Evolutionary conservation across 1,284 basidiomycete species (phyloP).

Genomic region (Macrocybe sp.): DNA sequence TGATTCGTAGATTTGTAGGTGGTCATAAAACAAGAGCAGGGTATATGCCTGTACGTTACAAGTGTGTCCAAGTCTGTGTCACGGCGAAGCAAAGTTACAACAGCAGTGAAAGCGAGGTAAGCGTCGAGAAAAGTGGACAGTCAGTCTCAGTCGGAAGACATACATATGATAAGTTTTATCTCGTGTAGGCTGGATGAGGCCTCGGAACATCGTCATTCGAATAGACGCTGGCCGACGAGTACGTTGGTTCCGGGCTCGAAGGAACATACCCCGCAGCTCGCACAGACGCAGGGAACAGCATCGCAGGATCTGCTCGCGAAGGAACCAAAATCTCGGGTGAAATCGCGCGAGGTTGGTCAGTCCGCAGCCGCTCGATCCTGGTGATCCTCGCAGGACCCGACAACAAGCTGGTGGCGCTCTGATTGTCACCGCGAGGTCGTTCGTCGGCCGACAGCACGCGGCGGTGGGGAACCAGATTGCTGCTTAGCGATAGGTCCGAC

Average conservation of each 20-base stretch:
- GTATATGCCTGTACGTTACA: too few species aligned
- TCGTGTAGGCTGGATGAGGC: neutral
- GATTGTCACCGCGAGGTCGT: neutral
- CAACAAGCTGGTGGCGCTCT: too few species aligned
- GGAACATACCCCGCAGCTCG: slow-evolving; percentile 26
- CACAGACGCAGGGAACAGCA: slow-evolving; percentile 35
- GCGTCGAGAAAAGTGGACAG: too few species aligned
- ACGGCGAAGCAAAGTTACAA: too few species aligned
- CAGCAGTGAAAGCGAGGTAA: too few species aligned
- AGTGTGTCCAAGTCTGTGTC: too few species aligned
- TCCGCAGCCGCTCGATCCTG: too few species aligned
- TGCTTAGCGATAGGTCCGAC: neutral
- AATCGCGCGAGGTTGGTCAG: slow-evolving; percentile 12
- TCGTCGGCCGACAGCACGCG: slow-evolving; percentile 11
- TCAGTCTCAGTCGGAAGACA: too few species aligned
- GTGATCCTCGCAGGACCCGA: too few species aligned
- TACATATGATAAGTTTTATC: too few species aligned
- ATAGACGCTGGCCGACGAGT: slow-evolving; percentile 7
- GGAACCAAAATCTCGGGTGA: slow-evolving; percentile 32
- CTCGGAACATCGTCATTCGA: neutral
- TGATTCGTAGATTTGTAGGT: too few species aligned
- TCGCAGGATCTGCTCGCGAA: slow-evolving; percentile 29
- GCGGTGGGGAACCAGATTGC: slow-evolving; percentile 3
- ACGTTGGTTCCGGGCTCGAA: neutral
- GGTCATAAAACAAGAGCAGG: too few species aligned